Evolutionary conservation across 345 rosid species (phyloP).

Genomic region (Hibiscus tridactylites): DNA sequence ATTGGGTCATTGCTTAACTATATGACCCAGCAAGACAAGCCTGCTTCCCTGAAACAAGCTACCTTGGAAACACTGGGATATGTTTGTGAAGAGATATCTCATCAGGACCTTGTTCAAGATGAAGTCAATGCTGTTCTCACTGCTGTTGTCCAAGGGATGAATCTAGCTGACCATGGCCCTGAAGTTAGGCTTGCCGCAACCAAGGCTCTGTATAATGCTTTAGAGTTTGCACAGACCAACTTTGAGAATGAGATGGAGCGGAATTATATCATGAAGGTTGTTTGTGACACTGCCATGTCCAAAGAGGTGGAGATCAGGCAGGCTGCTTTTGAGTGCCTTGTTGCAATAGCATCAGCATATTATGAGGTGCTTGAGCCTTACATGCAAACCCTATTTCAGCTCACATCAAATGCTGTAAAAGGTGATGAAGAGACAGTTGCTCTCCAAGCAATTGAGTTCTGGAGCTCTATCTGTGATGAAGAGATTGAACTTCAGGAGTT

Average conservation of each 20-base stretch:
- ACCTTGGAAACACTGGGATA: constrained; percentile 86
- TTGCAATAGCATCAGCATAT: constrained; percentile 83
- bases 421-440: constrained; percentile 86
- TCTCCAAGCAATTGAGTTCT: constrained; percentile 91
- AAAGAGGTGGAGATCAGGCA: constrained; percentile 77
- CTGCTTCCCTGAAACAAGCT: constrained; percentile 66
- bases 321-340: constrained; percentile 95
- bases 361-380: constrained; percentile 82
- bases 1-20: constrained; percentile 57
- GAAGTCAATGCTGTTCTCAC: constrained; percentile 91
- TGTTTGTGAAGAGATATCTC: constrained; percentile 87
- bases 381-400: constrained; percentile 75
- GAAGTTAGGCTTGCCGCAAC: constrained; percentile 90
- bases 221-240: constrained; percentile 87
- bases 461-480: constrained; percentile 97
- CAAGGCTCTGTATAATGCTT: constrained; percentile 69
- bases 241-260: constrained; percentile 94
- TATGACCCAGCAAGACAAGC: constrained; percentile 62
- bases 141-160: constrained; percentile 98
- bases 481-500: constrained; percentile 90
- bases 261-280: constrained; percentile 85
- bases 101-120: constrained; percentile 76
- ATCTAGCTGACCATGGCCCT: constrained; percentile 51
- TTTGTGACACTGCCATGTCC: constrained; percentile 79
- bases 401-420: constrained; percentile 82